Percentiles rank a stretch among this genome's conserved stretches.
These are phyloP conservation scores for Omphalotus olearius DNA, from an alignment of 1,284 basidiomycete species.

Conservation along the genomic window DNA sequence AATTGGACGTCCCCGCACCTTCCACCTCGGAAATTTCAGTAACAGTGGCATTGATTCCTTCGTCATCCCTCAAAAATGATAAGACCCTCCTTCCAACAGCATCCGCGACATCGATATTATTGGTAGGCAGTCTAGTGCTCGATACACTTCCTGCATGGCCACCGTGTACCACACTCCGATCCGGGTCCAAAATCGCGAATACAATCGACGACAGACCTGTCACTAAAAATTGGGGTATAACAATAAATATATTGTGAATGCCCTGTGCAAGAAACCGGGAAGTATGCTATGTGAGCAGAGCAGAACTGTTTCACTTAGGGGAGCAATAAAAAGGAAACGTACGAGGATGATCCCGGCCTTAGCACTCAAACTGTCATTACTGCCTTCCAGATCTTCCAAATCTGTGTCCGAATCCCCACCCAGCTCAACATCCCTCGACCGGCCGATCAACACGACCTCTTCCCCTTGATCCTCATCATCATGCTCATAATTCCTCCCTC, in stretches of 20 bases:
- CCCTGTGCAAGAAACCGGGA: slow-evolving; percentile 43
- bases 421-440: slow-evolving; percentile 18
- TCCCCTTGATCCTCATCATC: slow-evolving; percentile 24
- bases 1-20: slow-evolving; percentile 40
- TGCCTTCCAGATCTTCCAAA: slow-evolving; percentile 1
- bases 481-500: slow-evolving; percentile 10
- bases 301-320: not conserved
- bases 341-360: slow-evolving; percentile 91
- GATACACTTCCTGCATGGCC: slow-evolving; percentile 30
- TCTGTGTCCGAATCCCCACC: slow-evolving; percentile 12
- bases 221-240: slow-evolving; percentile 71
- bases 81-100: too few species aligned
- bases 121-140: not conserved
- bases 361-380: slow-evolving; percentile 47
- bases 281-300: too few species aligned
- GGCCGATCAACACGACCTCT: slow-evolving; percentile 15
- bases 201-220: slow-evolving; percentile 63
- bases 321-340: slow-evolving; percentile 24
- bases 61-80: not conserved
- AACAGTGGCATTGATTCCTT: not conserved
- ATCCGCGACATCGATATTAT: not conserved
- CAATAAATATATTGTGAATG: slow-evolving; percentile 89
- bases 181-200: slow-evolving; percentile 62
- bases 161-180: slow-evolving; percentile 41
- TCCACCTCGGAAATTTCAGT: slow-evolving; percentile 8